Conservation (phyloP, 495 filamentous ascomycete genomes). For the Penicillium bovifimosum region DNA sequence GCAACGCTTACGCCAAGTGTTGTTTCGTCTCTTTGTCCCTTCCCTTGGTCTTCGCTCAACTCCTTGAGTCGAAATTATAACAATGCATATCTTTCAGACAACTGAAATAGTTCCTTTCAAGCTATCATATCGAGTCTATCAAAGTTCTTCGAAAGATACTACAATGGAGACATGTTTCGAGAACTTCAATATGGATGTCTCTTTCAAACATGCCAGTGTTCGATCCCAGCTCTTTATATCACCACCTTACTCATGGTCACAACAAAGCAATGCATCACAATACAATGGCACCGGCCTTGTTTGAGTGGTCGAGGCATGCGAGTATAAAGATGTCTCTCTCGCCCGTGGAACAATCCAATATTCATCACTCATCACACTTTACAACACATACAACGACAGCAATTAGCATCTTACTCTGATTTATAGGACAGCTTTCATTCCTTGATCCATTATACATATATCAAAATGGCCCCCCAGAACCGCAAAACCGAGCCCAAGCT, state of each 20-base stretch:
- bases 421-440: background rate
- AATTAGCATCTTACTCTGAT: background rate
- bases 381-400: background rate
- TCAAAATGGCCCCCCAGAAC: background rate
- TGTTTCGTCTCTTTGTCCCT: slow-evolving; percentile 2
- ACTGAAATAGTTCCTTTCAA: background rate
- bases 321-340: background rate
- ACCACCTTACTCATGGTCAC: background rate
- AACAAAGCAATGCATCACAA: background rate
- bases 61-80: background rate
- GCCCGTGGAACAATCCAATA: background rate
- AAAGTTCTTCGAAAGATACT: background rate
- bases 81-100: background rate
- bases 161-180: background rate
- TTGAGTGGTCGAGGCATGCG: too few species aligned
- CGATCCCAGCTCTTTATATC: background rate
- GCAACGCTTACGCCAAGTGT: slow-evolving; percentile 30
- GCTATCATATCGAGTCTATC: background rate
- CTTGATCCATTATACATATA: background rate
- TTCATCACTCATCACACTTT: background rate
- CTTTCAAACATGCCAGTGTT: background rate
- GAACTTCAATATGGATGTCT: background rate
- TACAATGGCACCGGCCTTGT: background rate
- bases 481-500: background rate
- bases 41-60: background rate